phyloP scores from a whole-genome alignment of 768 basidiomycete species.

The Suillus fuscotomentosus region DNA sequence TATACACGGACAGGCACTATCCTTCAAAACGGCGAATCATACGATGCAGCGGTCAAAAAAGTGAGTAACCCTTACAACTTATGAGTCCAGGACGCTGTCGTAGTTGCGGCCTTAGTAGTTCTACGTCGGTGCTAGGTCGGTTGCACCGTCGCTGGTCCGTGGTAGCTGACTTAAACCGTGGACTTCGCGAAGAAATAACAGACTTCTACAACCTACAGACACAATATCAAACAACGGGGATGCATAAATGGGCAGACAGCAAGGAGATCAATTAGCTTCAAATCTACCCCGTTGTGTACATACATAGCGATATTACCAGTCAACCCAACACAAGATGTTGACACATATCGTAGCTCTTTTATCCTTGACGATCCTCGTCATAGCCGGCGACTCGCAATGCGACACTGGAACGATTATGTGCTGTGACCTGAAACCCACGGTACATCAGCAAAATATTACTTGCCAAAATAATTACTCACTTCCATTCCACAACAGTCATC shows the following conservation, averaged over 20 bases:
- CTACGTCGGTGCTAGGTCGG: not conserved
- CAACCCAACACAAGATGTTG: not conserved
- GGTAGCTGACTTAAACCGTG: not conserved
- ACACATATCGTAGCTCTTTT: constrained; percentile 1
- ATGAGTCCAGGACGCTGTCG: not conserved
- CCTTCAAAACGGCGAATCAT: not conserved
- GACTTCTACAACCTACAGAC: not conserved
- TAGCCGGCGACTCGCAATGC: constrained; percentile 8
- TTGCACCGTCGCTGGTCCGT: not conserved
- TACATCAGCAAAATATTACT: not conserved
- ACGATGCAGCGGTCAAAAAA: not conserved
- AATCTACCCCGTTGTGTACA: not conserved
- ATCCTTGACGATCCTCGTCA: not conserved
- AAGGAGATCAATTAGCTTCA: not conserved
- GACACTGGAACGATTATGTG: constrained; percentile 12
- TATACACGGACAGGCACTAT: not conserved
- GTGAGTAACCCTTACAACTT: not conserved
- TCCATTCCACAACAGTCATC: not conserved
- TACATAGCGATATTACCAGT: not conserved
- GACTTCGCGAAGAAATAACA: not conserved
- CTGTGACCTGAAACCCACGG: constrained; percentile 9
- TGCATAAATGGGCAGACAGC: not conserved
- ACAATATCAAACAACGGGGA: not conserved
- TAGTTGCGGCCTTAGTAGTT: not conserved
- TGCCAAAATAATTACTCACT: not conserved